Evolutionary conservation across 805 yeast species (phyloP).

Genomic region (Spathaspora hagerdaliae): DNA sequence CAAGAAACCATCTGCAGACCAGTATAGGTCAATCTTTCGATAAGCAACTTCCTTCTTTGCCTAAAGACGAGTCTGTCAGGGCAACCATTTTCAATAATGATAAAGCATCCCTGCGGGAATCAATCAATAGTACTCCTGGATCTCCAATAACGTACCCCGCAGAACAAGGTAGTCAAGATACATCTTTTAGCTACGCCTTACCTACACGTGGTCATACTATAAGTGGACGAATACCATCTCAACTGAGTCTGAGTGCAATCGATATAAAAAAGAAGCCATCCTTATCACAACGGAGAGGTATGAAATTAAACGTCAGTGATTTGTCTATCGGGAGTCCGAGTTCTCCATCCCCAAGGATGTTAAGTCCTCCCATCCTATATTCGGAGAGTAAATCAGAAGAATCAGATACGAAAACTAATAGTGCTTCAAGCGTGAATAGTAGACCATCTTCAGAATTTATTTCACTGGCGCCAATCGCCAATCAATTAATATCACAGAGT

Average conservation of each 20-base stretch:
- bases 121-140: neutral
- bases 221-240: slow-evolving; percentile 4
- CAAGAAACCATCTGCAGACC: slow-evolving; percentile 3
- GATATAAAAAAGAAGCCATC: slow-evolving; percentile 36
- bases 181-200: neutral
- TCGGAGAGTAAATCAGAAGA: slow-evolving; percentile 3
- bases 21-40: slow-evolving; percentile 1
- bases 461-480: slow-evolving; percentile 3
- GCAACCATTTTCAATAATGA: slow-evolving; percentile 2
- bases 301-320: slow-evolving; percentile 44
- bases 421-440: neutral
- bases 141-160: neutral
- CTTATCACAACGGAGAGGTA: slow-evolving; percentile 51
- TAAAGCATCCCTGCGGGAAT: neutral
- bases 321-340: slow-evolving; percentile 12
- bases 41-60: slow-evolving; percentile 27
- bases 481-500: slow-evolving; percentile 20
- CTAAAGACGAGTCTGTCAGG: slow-evolving; percentile 4
- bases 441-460: neutral
- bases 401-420: neutral
- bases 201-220: neutral
- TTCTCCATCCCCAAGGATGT: slow-evolving; percentile 12
- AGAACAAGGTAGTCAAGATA: neutral
- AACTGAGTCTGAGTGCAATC: neutral
- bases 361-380: slow-evolving; percentile 10